Percentiles rank a stretch among this genome's conserved stretches.
Evolutionary conservation across 495 filamentous ascomycete species (phyloP).

Genomic region (Aspergillus panamensis): DNA sequence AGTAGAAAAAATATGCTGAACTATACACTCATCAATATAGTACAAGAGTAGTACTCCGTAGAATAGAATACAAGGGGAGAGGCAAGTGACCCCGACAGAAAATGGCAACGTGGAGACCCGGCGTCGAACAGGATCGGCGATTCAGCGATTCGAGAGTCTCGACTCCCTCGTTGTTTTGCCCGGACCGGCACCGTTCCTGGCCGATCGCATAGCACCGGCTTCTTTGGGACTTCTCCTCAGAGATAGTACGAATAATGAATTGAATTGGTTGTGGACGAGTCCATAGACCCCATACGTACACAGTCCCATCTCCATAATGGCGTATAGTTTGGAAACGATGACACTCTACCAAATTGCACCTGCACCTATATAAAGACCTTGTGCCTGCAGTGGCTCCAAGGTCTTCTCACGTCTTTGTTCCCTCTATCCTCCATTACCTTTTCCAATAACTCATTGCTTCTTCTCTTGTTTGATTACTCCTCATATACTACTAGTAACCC

Average conservation of each 20-base stretch:
- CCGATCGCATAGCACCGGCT: slow-evolving; percentile 30
- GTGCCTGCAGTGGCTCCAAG: background rate
- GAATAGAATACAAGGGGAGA: background rate
- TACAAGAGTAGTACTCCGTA: background rate
- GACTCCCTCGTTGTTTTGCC: slow-evolving; percentile 20
- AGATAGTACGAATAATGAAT: background rate
- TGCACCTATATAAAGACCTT: slow-evolving; percentile 10
- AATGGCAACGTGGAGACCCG: slow-evolving; percentile 6
- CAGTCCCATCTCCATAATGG: background rate
- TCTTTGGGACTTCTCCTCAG: background rate
- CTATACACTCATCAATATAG: too few species aligned
- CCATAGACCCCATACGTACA: too few species aligned
- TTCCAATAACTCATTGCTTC: background rate
- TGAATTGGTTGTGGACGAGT: background rate
- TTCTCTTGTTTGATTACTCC: background rate
- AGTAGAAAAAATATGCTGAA: slow-evolving; percentile 1
- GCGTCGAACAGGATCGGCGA: slow-evolving; percentile 11
- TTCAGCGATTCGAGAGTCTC: slow-evolving; percentile 8
- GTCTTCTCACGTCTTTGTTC: background rate
- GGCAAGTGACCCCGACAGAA: background rate
- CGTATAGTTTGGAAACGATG: slow-evolving; percentile 8
- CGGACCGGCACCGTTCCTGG: slow-evolving; percentile 26
- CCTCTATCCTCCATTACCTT: slow-evolving; percentile 1
- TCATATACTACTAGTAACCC: too few species aligned
- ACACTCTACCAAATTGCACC: background rate